Percentiles rank a stretch among this genome's conserved stretches.
Conservation (phyloP, 2,329 filamentous ascomycete species). For the Colletotrichum melonis region DNA sequence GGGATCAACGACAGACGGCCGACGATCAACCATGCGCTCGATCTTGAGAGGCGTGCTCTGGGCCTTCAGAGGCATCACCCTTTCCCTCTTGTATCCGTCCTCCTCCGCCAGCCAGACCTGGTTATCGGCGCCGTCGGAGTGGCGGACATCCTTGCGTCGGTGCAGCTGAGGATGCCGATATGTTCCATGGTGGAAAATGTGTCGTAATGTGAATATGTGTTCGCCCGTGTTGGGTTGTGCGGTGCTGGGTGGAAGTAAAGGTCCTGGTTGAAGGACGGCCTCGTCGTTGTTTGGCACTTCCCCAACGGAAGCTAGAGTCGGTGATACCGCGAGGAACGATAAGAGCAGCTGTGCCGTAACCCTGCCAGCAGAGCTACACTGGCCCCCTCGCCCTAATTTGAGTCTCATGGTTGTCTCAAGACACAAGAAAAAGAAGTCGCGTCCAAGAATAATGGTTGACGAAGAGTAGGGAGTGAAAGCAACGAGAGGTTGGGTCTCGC, state of each 20-base stretch:
- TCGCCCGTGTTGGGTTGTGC: constrained; percentile 61
- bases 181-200: constrained; percentile 93
- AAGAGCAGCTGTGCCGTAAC: constrained; percentile 73
- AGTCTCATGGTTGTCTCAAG: constrained; percentile 12
- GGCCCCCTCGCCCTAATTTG: constrained; percentile 11
- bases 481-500: not conserved
- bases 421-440: not conserved
- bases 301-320: constrained; percentile 51
- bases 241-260: constrained; percentile 52
- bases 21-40: constrained; percentile 83
- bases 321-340: constrained; percentile 73
- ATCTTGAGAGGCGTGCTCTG: constrained; percentile 77
- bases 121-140: constrained; percentile 60
- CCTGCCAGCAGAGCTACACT: constrained; percentile 68
- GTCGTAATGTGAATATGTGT: constrained; percentile 78
- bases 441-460: not conserved
- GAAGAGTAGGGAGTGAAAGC: not conserved
- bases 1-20: constrained; percentile 80
- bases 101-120: constrained; percentile 72
- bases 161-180: constrained; percentile 83
- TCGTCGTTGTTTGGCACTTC: constrained; percentile 50
- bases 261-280: constrained; percentile 53
- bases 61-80: constrained; percentile 65
- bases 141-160: constrained; percentile 76
- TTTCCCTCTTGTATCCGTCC: constrained; percentile 64